phyloP scores from a whole-genome alignment of 345 rosid genomes.

The Crucihimalaya himalaica region DNA sequence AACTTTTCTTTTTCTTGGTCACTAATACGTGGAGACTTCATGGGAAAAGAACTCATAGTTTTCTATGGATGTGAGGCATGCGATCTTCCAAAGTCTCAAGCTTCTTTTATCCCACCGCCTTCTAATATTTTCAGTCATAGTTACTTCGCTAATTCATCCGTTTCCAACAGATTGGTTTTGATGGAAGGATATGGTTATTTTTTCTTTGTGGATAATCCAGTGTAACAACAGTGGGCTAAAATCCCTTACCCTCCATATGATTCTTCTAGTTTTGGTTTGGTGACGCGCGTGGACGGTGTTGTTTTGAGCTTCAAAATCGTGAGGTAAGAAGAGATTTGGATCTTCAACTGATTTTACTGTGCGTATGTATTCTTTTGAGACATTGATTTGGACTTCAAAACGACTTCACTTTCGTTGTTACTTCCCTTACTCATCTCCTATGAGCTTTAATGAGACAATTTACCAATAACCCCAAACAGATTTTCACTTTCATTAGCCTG shows the following conservation, averaged over 20 bases:
- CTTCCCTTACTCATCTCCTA: not conserved
- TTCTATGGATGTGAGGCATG: too few relatives aligned
- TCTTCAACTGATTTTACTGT: not conserved
- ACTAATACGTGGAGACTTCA: too few relatives aligned
- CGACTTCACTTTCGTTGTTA: not conserved
- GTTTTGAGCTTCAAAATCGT: not conserved
- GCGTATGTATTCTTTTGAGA: not conserved
- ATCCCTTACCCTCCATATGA: not conserved
- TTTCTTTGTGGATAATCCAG: too few relatives aligned
- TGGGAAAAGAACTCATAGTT: too few relatives aligned
- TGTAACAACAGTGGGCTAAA: not conserved
- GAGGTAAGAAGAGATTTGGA: not conserved
- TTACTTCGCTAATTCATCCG: too few relatives aligned
- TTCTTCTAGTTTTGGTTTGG: not conserved
- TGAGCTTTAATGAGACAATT: not conserved
- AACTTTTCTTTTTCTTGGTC: too few relatives aligned
- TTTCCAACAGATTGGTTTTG: too few relatives aligned
- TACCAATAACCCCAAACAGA: not conserved
- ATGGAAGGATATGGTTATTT: too few relatives aligned
- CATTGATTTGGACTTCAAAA: too few relatives aligned
- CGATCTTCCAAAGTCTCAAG: too few relatives aligned
- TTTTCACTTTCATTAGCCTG: not conserved
- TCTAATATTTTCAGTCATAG: too few relatives aligned
- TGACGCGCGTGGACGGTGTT: not conserved
- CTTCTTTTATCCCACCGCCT: too few relatives aligned